Conservation (phyloP, 2,329 filamentous ascomycete species). For the Periconia digitata region DNA sequence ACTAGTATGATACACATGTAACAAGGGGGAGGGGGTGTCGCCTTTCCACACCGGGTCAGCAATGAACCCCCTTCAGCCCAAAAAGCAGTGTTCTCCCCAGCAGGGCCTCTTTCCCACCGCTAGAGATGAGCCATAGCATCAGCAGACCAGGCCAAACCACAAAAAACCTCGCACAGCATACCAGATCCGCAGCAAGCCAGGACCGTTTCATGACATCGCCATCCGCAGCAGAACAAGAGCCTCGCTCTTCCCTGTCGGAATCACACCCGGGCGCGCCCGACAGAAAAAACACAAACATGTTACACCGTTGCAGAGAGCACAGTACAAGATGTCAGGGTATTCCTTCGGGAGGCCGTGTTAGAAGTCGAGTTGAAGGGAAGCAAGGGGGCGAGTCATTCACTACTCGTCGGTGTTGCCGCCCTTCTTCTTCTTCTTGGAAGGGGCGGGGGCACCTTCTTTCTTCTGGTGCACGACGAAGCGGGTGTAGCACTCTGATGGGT, state of each 20-base stretch:
- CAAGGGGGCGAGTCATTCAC: conserved; percentile 42
- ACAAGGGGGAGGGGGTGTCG: no score
- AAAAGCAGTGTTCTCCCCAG: background rate
- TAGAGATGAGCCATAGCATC: background rate
- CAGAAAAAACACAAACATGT: conserved; percentile 22
- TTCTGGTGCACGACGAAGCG: conserved; percentile 84
- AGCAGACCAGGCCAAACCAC: background rate
- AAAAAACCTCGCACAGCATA: background rate
- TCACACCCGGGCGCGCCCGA: conserved; percentile 28
- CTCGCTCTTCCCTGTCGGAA: conserved; percentile 40
- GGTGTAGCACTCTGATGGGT: conserved; percentile 89
- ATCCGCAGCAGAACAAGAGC: conserved; percentile 17
- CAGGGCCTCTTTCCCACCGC: no score
- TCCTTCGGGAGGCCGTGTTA: conserved; percentile 24
- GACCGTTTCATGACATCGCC: conserved; percentile 8
- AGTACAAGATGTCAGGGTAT: conserved; percentile 14
- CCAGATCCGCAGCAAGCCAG: background rate
- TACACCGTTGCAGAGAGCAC: conserved; percentile 11
- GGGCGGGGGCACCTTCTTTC: conserved; percentile 59
- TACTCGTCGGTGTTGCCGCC: conserved; percentile 33
- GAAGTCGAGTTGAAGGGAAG: conserved; percentile 32
- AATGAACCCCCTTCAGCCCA: background rate
- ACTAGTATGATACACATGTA: no score
- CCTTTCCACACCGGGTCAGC: background rate
- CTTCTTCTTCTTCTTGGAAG: conserved; percentile 42